Base-by-base conservation (phyloP, 106 monocot genomes). In the Dendrobium catenatum region DNA sequence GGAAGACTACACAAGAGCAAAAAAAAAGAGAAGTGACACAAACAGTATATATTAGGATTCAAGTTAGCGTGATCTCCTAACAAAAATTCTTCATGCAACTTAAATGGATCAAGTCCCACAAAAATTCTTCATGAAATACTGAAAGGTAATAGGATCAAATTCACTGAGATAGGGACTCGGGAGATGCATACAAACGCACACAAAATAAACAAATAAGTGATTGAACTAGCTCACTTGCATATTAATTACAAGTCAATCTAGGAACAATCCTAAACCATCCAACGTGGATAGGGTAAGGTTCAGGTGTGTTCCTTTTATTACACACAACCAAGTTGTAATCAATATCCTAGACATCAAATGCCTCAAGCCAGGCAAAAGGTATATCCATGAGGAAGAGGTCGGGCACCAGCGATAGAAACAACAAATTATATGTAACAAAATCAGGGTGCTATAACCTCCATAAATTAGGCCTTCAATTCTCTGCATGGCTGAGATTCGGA, bases 401-500 rank as follows among this genome's bases (percentile, higher is more conserved):
- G 5, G 4, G 64, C 5, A 13, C 33, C 33, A 73, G 11, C 3
- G 33, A 31, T 31, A 27, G 33, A 70, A 70, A 3, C 33, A 33
- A 31, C 20, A 37, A 37, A 70, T 70, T 9, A 70, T 8, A 26
- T 26, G 4, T n/a, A 26, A 8, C n/a, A 66, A 26, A 66, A 66
- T 26, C 64, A 66, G 24, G 8, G 24, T 66, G 9, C 24, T 26
- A 37, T 54, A 61, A 61, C 61, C 61, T 61, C 61, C 61, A 61
- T 22, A 22, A 61, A 61, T 81, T 79, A 99, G 80, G 77, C 93
- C 95, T 90, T 99, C 99, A 85, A 95, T 84, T 89, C 93, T 99
- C 86, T 99, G 99, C 91, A 99, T 90, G 20, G 95, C 93, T 88
- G 95, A 91, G 85, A 99, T 95, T 51, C 99, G 87, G 33, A 93